These are phyloP conservation scores for Tolypocladium sp. DNA, from an alignment of 2,329 filamentous ascomycete species.

Conservation along the genomic window DNA sequence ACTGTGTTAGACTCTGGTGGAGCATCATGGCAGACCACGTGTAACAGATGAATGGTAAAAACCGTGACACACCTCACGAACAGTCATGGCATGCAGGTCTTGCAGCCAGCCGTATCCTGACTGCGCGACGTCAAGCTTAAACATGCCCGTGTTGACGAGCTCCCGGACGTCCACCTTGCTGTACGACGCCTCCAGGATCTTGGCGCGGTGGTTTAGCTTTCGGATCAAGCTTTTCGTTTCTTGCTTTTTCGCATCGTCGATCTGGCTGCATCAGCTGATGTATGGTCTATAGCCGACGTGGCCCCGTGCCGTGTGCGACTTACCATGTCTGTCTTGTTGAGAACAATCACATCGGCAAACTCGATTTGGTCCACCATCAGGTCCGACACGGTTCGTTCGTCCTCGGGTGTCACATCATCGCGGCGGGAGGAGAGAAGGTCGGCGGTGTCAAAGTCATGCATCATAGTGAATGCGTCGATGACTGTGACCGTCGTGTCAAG, in stretches of 20 bases:
- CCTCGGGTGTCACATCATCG: slow-evolving; percentile 54
- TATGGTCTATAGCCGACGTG: background rate
- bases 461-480: slow-evolving; percentile 64
- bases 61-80: slow-evolving; percentile 36
- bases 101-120: slow-evolving; percentile 61
- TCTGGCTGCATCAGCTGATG: slow-evolving; percentile 12
- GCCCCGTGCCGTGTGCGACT: background rate
- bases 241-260: slow-evolving; percentile 28
- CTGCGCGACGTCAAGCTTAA: slow-evolving; percentile 55
- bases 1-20: background rate
- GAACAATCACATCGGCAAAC: slow-evolving; percentile 63
- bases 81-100: slow-evolving; percentile 59
- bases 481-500: slow-evolving; percentile 66
- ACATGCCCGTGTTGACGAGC: slow-evolving; percentile 57
- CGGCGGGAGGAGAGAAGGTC: slow-evolving; percentile 58
- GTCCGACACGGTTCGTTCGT: slow-evolving; percentile 65
- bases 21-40: background rate
- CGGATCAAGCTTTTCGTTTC: slow-evolving; percentile 44
- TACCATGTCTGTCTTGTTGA: slow-evolving; percentile 63
- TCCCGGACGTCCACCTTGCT: slow-evolving; percentile 51
- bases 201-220: slow-evolving; percentile 57
- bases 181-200: slow-evolving; percentile 51
- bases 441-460: slow-evolving; percentile 61
- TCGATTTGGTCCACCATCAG: slow-evolving; percentile 72
- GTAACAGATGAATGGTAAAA: background rate